Percentiles rank a stretch among this genome's conserved stretches.
These are phyloP conservation scores for Porphyrellus cyaneotinctus DNA, from an alignment of 768 basidiomycete species.

Conservation along the genomic window DNA sequence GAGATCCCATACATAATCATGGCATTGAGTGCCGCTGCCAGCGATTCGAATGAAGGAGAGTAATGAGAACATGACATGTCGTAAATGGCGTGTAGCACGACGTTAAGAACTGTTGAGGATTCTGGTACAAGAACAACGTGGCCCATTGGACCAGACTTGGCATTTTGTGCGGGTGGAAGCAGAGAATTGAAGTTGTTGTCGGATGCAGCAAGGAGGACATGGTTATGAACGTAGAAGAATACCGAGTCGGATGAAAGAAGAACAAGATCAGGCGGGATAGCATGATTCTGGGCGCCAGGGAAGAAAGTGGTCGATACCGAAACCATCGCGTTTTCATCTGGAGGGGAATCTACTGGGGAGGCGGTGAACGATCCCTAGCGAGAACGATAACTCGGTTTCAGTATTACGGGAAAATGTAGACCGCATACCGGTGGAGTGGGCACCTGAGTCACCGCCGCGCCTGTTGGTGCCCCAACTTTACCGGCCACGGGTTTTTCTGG, in stretches of 20 bases:
- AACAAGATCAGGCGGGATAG: slow-evolving; percentile 57
- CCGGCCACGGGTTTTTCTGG: slow-evolving; percentile 37
- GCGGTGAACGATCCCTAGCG: slow-evolving; percentile 31
- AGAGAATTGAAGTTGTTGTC: slow-evolving; percentile 59
- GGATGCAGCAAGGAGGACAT: slow-evolving; percentile 55
- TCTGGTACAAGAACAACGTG: slow-evolving; percentile 60
- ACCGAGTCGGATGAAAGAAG: slow-evolving; percentile 72
- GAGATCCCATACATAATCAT: slow-evolving; percentile 60
- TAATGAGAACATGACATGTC: slow-evolving; percentile 72
- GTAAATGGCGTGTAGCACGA: slow-evolving; percentile 71
- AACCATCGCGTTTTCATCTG: slow-evolving; percentile 49
- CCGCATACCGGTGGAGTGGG: slow-evolving; percentile 63
- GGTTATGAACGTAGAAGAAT: slow-evolving; percentile 77
- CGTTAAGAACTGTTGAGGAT: slow-evolving; percentile 58
- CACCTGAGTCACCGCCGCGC: slow-evolving; percentile 36
- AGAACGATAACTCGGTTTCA: slow-evolving; percentile 4
- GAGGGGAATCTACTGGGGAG: slow-evolving; percentile 30
- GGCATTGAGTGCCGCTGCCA: slow-evolving; percentile 52
- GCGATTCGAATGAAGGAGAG: slow-evolving; percentile 58
- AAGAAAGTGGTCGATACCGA: slow-evolving; percentile 83
- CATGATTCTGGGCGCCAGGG: slow-evolving; percentile 58
- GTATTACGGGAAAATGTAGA: background rate
- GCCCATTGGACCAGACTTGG: slow-evolving; percentile 41
- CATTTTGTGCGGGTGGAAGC: slow-evolving; percentile 42
- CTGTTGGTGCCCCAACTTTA: slow-evolving; percentile 15